Evolutionary conservation across 768 basidiomycete species (phyloP), one percentile per base, ranked within the genome.

Genomic region (Naganishia vaughanmartiniae): DNA sequence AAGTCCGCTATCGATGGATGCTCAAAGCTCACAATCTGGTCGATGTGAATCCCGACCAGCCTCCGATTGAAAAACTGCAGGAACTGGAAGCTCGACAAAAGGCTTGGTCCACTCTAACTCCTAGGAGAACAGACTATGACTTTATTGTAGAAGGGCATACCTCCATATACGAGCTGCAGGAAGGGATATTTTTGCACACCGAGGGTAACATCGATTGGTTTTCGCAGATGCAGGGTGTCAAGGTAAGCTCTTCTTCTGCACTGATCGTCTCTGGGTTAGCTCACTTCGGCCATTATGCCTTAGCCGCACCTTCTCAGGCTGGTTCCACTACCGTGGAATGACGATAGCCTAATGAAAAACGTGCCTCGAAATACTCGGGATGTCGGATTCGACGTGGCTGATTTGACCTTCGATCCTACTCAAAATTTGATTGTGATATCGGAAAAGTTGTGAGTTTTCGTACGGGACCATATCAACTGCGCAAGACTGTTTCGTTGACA

Each of bases 361-460:
- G 57, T 72, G 2, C 67, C 75, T 26, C 74, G 70, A 48, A 3
- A 70, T 17, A 53, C 69, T 1, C 54, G 69, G 28, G 46, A 70
- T 45, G 58, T 70, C 21, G 69, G 69, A 12, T 78, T 77, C 70
- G 54, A 73, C 11, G 78, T 79, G n/a, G 77, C 79, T 1, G 79
- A 80, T 69, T 55, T 80, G 54, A 80, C 79, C 9, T 84, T 90
- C 82, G 89, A 90, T 76, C 87, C 87, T 21, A 84, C 86, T 28
- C 88, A 89, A 74, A 86, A 89, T 76, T 83, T 90, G 36, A 82
- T 89, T 11, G 83, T 89, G 10, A 72, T 86, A 21, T 78, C 87
- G 7, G 84, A 85, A 73, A 33, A 54, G 60, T 67, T 79, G 74
- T 85, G 73, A 73, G 82, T 76, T 17, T 1, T 31, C 58, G 2